Percentiles rank a stretch among this genome's conserved stretches.
These are phyloP conservation scores for Penicillium roqueforti DNA, from an alignment of 495 filamentous ascomycete genomes.

Conservation along the genomic window DNA sequence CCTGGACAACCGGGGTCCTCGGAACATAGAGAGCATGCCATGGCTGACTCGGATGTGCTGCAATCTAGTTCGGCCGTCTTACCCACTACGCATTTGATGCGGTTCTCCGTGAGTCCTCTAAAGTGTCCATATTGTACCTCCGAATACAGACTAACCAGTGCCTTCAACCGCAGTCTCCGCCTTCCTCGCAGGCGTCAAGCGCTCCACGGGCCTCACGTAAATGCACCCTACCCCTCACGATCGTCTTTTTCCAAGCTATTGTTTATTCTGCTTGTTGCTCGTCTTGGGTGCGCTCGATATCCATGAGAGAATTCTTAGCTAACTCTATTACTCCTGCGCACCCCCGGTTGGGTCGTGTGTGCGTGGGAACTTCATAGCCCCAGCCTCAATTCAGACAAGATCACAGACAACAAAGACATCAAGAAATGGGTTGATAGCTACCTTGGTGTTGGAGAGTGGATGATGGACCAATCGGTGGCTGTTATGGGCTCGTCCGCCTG, in stretches of 20 bases:
- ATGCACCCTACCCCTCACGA: conserved; percentile 33
- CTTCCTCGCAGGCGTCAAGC: conserved; percentile 92
- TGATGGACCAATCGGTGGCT: conserved; percentile 95
- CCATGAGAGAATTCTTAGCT: conserved; percentile 15
- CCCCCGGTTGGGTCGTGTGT: conserved; percentile 29
- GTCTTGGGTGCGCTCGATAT: background rate
- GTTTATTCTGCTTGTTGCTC: background rate
- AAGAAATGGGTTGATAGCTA: conserved; percentile 93
- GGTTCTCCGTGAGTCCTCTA: conserved; percentile 65
- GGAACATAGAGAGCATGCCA: background rate
- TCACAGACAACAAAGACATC: conserved; percentile 79
- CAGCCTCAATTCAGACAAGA: conserved; percentile 82
- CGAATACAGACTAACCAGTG: conserved; percentile 21
- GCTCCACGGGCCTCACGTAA: conserved; percentile 96
- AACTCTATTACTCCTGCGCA: conserved; percentile 35
- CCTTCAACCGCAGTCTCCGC: conserved; percentile 65
- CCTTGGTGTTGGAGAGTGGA: conserved; percentile 92
- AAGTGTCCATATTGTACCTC: background rate
- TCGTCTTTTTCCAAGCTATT: background rate
- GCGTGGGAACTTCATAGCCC: conserved; percentile 50
- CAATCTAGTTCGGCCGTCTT: conserved; percentile 76
- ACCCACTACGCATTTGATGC: conserved; percentile 97
- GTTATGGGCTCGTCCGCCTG: conserved; percentile 80
- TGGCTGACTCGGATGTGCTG: conserved; percentile 10
- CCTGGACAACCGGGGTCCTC: background rate